Conservation (phyloP, 345 rosid genomes). For the Gossypium ekmanianum region DNA sequence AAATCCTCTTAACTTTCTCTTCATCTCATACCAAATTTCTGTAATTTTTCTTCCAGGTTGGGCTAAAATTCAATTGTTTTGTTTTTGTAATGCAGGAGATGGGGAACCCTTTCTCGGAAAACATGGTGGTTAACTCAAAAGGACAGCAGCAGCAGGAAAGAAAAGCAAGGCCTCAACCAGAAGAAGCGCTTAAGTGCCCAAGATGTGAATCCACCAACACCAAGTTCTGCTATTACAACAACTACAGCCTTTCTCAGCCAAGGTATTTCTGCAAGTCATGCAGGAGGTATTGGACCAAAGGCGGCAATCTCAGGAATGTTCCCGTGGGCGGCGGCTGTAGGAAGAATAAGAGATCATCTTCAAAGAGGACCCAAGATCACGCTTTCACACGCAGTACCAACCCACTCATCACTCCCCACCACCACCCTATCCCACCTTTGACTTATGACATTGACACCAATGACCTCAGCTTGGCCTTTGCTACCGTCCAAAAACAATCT, state of each 20-base stretch:
- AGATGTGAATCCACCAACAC: conserved; percentile 79
- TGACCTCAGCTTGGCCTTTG: conserved; percentile 70
- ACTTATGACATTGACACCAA: conserved; percentile 53
- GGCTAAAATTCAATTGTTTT: not conserved
- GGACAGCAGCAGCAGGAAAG: conserved; percentile 40
- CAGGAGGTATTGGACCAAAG: conserved; percentile 85
- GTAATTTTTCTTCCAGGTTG: not conserved
- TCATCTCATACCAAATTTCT: not conserved
- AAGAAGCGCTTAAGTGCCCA: conserved; percentile 63
- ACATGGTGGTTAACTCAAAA: conserved; percentile 53
- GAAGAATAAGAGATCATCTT: conserved; percentile 56
- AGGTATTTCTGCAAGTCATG: conserved; percentile 85
- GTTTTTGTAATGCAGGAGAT: conserved; percentile 44
- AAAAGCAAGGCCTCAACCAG: conserved; percentile 54
- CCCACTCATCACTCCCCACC: conserved; percentile 24
- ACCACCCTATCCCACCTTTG: conserved; percentile 31
- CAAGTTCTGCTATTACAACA: conserved; percentile 88
- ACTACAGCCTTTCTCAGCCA: conserved; percentile 80
- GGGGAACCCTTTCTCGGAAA: conserved; percentile 47
- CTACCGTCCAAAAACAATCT: conserved; percentile 51
- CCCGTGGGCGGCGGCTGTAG: conserved; percentile 86
- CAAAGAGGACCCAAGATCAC: conserved; percentile 46
- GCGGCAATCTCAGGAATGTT: conserved; percentile 72
- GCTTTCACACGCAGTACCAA: conserved; percentile 26
- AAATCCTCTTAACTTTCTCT: not conserved